A percentile compares a stretch with the other conserved stretches of the same genome.
phyloP scores from a whole-genome alignment of 2,329 filamentous ascomycete genomes.

The Fusarium odoratissimum region DNA sequence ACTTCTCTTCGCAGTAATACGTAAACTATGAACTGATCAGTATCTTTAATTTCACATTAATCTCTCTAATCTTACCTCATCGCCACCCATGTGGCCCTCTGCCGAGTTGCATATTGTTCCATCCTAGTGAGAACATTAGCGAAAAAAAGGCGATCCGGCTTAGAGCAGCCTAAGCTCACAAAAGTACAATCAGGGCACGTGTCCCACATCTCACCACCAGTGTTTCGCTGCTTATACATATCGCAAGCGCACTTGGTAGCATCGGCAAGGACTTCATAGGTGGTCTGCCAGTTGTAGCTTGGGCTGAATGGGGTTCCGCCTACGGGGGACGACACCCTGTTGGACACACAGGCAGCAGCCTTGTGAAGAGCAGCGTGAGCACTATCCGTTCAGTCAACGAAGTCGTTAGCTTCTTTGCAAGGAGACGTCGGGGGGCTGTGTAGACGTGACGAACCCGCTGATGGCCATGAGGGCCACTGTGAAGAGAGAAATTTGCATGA shows the following conservation, averaged over 20 bases:
- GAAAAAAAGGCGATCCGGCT: fast-evolving
- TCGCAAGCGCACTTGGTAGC: not conserved
- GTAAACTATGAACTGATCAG: not conserved
- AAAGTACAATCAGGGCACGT: not conserved
- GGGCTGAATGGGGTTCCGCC: not conserved
- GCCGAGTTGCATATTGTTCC: not conserved
- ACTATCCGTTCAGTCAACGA: not conserved
- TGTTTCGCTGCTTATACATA: not conserved
- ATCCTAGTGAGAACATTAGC: not conserved
- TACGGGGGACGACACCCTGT: not conserved
- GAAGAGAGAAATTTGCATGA: not conserved
- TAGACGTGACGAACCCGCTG: not conserved
- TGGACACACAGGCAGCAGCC: not conserved
- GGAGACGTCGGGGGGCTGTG: fast-evolving
- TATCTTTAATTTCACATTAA: fast-evolving
- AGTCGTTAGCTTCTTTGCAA: not conserved
- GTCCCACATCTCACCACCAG: not conserved
- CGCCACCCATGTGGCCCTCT: not conserved
- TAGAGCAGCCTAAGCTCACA: not conserved
- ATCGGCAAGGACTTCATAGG: not conserved
- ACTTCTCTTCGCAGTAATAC: not conserved
- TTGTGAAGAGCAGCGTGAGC: not conserved
- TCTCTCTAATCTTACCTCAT: not conserved
- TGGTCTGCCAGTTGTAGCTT: not conserved
- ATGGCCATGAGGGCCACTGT: not conserved